Percentiles rank a stretch among this genome's conserved stretches.
These are phyloP conservation scores for Cucurbita maxima DNA, from an alignment of 306 rosid species.

Conservation along the genomic window DNA sequence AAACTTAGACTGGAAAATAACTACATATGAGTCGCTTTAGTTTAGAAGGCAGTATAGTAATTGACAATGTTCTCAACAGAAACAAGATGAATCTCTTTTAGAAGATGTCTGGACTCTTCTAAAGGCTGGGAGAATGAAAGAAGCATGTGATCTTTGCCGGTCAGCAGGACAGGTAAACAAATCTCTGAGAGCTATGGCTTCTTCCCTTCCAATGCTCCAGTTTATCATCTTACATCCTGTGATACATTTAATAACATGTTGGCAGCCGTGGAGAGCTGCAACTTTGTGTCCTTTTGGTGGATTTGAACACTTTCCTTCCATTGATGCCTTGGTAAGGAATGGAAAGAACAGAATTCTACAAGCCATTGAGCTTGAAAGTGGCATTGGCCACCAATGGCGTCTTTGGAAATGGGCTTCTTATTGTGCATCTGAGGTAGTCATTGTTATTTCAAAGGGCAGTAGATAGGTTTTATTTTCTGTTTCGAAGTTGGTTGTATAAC, in stretches of 20 bases:
- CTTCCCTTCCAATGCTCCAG: neutral
- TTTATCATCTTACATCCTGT: conserved; percentile 13
- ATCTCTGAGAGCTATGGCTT: conserved; percentile 3
- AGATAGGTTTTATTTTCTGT: neutral
- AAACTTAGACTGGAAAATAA: neutral
- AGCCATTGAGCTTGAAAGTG: conserved; percentile 93
- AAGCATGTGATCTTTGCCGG: conserved; percentile 83
- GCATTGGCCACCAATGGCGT: conserved; percentile 85
- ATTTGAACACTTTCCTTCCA: conserved; percentile 61
- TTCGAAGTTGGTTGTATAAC: neutral
- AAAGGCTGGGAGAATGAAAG: conserved; percentile 91
- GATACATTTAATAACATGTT: conserved; percentile 16
- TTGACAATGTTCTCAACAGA: conserved; percentile 29
- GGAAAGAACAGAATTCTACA: conserved; percentile 80
- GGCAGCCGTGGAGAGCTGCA: conserved; percentile 96
- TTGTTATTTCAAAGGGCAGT: neutral
- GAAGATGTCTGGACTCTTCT: conserved; percentile 94
- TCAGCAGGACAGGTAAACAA: conserved; percentile 84
- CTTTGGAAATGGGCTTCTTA: conserved; percentile 99
- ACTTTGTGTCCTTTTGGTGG: conserved; percentile 79
- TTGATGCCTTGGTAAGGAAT: conserved; percentile 62
- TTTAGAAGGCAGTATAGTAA: neutral
- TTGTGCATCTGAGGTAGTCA: conserved; percentile 83
- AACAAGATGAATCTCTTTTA: conserved; percentile 92
- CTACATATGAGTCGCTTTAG: neutral